Conservation (phyloP, 176 grass and related monocot genomes). For the Olyra latifolia region DNA sequence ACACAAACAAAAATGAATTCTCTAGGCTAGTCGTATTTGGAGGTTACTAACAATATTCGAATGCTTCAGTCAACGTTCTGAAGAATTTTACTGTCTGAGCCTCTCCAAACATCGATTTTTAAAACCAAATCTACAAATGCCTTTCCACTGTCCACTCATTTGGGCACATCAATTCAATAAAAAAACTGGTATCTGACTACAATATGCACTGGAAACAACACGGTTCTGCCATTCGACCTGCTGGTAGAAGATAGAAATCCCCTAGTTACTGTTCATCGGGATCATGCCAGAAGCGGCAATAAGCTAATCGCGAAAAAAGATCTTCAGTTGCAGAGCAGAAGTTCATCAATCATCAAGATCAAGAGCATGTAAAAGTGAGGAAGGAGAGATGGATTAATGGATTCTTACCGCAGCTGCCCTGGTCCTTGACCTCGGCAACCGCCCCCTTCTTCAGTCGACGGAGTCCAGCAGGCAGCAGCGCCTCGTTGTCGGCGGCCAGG, state of each 20-base stretch:
- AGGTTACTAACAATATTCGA: neutral
- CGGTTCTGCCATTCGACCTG: slow-evolving; percentile 1
- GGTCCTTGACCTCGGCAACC: slow-evolving; percentile 68
- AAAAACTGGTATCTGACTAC: neutral
- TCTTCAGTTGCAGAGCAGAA: neutral
- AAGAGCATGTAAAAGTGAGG: neutral
- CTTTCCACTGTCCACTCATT: neutral
- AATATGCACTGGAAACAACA: neutral
- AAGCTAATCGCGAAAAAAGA: neutral
- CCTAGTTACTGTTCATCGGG: slow-evolving; percentile 1
- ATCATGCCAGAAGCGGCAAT: neutral
- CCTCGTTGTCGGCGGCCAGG: slow-evolving; percentile 49
- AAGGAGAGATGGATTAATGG: neutral
- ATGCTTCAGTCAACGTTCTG: too few species aligned
- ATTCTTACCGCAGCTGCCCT: slow-evolving; percentile 78
- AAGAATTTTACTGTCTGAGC: neutral
- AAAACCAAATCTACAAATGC: neutral
- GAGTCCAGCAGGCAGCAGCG: slow-evolving; percentile 53
- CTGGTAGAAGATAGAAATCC: neutral
- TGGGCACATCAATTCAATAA: neutral
- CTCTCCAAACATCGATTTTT: neutral
- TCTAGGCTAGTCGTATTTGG: neutral
- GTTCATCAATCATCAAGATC: neutral
- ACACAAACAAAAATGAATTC: neutral
- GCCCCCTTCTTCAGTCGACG: slow-evolving; percentile 74